These are phyloP conservation scores for Neocatenulostroma microsporum DNA, from an alignment of 2,329 filamentous ascomycete genomes.

Conservation along the genomic window DNA sequence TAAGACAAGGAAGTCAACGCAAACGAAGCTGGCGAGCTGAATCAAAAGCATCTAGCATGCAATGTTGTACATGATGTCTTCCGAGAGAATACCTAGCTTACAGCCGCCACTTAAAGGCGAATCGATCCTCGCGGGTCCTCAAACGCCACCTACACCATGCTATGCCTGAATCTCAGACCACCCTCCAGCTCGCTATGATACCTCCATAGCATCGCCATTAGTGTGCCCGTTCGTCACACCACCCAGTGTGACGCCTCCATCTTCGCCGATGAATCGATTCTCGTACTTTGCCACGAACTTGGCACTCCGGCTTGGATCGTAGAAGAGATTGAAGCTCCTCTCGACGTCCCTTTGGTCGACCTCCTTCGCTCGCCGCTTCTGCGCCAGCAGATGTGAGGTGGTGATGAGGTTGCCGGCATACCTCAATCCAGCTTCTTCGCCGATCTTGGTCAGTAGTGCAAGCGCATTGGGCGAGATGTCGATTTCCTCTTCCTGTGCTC, in stretches of 20 bases:
- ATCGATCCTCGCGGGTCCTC: too few species aligned
- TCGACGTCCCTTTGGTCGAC: slow-evolving; percentile 84
- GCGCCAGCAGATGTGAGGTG: slow-evolving; percentile 77
- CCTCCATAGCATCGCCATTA: slow-evolving; percentile 57
- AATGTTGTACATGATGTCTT: too few species aligned
- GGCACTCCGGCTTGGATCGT: slow-evolving; percentile 78
- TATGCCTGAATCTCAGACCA: too few species aligned
- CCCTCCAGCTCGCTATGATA: too few species aligned
- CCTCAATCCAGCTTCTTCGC: slow-evolving; percentile 79
- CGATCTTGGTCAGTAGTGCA: slow-evolving; percentile 90
- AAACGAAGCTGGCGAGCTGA: too few species aligned
- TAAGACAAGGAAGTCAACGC: too few species aligned
- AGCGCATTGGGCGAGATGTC: slow-evolving; percentile 85
- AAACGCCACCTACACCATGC: slow-evolving; percentile 12
- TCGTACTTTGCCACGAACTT: slow-evolving; percentile 87
- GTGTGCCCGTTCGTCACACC: slow-evolving; percentile 42
- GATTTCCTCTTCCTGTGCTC: slow-evolving; percentile 92
- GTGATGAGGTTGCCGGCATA: slow-evolving; percentile 99
- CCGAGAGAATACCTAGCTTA: too few species aligned
- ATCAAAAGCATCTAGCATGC: too few species aligned
- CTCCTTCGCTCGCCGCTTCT: slow-evolving; percentile 77
- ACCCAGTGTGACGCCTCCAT: slow-evolving; percentile 66
- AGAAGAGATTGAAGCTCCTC: slow-evolving; percentile 89
- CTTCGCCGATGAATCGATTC: slow-evolving; percentile 84
- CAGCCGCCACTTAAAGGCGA: too few species aligned